Percentiles rank a stretch among this genome's conserved stretches.
Conservation (phyloP, 2,329 filamentous ascomycete species). For the Pezicula neosporulosa region DNA sequence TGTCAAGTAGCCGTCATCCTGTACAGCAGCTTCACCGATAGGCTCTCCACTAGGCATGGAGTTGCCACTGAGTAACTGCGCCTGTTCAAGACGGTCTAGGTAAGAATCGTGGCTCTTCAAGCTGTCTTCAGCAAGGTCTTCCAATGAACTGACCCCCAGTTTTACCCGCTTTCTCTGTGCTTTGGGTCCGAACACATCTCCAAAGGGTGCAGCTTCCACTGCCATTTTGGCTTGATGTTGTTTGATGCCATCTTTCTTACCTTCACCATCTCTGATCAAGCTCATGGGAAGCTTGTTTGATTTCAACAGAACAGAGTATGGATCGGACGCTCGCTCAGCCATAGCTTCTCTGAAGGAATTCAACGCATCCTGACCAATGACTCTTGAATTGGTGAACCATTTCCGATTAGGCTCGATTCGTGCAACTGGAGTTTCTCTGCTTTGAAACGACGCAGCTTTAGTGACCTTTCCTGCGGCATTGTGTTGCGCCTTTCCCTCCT, state of each 20-base stretch:
- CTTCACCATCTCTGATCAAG: slow-evolving; percentile 76
- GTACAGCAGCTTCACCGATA: slow-evolving; percentile 35
- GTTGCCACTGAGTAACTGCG: slow-evolving; percentile 69
- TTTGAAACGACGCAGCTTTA: slow-evolving; percentile 81
- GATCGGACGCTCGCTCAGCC: slow-evolving; percentile 83
- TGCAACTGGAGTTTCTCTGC: slow-evolving; percentile 74
- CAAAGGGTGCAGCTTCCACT: slow-evolving; percentile 81
- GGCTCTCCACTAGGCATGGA: slow-evolving; percentile 52
- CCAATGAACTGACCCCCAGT: slow-evolving; percentile 75
- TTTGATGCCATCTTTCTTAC: slow-evolving; percentile 74
- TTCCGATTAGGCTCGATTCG: slow-evolving; percentile 94
- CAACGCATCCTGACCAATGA: slow-evolving; percentile 85
- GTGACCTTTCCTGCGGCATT: slow-evolving; percentile 83
- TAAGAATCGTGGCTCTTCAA: slow-evolving; percentile 80
- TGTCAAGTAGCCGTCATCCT: slow-evolving; percentile 45
- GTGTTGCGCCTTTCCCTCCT: slow-evolving; percentile 77
- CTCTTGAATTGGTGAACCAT: slow-evolving; percentile 94
- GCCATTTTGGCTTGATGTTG: slow-evolving; percentile 93
- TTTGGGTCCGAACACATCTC: slow-evolving; percentile 89
- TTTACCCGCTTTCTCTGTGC: slow-evolving; percentile 91
- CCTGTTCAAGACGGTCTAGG: slow-evolving; percentile 75
- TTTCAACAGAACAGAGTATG: slow-evolving; percentile 92
- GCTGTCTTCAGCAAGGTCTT: slow-evolving; percentile 77
- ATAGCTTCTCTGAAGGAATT: slow-evolving; percentile 87
- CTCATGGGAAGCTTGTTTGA: slow-evolving; percentile 97